Base-by-base conservation (phyloP, 1,139 yeast genomes). In the Taiozyma sp. region DNA sequence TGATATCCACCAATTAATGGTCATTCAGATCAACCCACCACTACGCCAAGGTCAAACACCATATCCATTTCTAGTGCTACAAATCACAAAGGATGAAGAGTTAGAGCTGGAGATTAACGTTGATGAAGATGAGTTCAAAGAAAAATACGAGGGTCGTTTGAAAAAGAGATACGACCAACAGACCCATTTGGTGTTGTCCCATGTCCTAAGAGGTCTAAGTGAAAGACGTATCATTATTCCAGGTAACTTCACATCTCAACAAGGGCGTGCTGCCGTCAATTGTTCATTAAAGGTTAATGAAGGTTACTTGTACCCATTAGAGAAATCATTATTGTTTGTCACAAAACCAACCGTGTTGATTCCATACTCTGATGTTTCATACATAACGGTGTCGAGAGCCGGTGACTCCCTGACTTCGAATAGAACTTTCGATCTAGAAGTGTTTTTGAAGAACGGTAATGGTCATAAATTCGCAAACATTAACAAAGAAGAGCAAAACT, bases 231-330 rank as follows among this genome's bases (percentile, higher is more conserved):
- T 93, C 56, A 81, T 88, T 42, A 83, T 85, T 44, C 97, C 98
- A 0, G 96, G 97, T n/a, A 75, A 86, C 3, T 91, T 81, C 73
- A 79, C 79, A 58, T 85, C 95, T 7, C 77, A 81, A 50, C 81
- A 77, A 62, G 78, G 78, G 44, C 93, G 87, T 62, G 88, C 96
- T 11, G 97, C 96, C 11, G 84, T 93, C 46, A 77, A 90, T 22
- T 91, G 99, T 71, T 88, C 97, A 16, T 80, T 89, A 60, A 93
- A 91, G 69, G 99, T 98, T 0, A 87, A 89, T 48, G 99, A 93
- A 71, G 99, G 99, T 41, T 87, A 89, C 61, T 72, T 93, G 53
- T 93, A 88, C 68, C 91, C 96, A 21, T 77, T 93, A 55, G 99
- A 95, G 59, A 87, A 89, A 69, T 88, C 96, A 52, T 83, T 93